Evolutionary conservation across 164 flowering plant species (phyloP).

Genomic region (Nelumbo lutea): DNA sequence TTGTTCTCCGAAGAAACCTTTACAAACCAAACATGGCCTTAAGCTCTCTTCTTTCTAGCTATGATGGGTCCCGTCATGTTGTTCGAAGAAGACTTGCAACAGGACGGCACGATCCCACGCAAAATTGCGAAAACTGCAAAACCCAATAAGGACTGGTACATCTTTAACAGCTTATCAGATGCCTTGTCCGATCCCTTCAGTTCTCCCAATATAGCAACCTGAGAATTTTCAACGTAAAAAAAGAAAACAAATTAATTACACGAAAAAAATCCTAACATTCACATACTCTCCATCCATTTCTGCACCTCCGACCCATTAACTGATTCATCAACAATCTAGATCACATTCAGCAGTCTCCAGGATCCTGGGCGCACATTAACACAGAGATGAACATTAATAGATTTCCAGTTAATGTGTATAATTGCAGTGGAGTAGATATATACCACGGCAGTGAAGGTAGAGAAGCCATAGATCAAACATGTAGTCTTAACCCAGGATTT

Average conservation of each 20-base stretch:
- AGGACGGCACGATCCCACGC: slow-evolving; percentile 46
- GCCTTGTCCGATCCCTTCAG: slow-evolving; percentile 48
- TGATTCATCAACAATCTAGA: too few relatives aligned
- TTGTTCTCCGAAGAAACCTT: too few relatives aligned
- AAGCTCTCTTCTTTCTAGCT: slow-evolving; percentile 51
- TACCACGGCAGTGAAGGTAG: slow-evolving; percentile 54
- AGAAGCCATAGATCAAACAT: slow-evolving; percentile 68
- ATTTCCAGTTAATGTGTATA: background rate
- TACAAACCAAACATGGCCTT: slow-evolving; percentile 4
- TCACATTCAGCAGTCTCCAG: too few relatives aligned
- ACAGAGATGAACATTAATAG: too few relatives aligned
- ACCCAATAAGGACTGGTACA: slow-evolving; percentile 58
- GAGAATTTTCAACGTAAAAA: slow-evolving; percentile 4
- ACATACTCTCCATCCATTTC: background rate
- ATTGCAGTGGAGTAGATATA: background rate
- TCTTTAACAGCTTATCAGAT: slow-evolving; percentile 42
- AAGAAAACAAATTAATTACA: background rate
- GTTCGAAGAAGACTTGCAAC: slow-evolving; percentile 21
- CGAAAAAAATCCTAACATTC: background rate
- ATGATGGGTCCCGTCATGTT: slow-evolving; percentile 21
- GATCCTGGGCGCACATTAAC: too few relatives aligned
- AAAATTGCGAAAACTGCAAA: slow-evolving; percentile 43
- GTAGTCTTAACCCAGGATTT: slow-evolving; percentile 54
- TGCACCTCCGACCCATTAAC: too few relatives aligned
- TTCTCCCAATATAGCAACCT: slow-evolving; percentile 56